These are phyloP conservation scores for Acanthamoeba sp. DNA, from an alignment of 208 protist genomes.

Conservation along the genomic window DNA sequence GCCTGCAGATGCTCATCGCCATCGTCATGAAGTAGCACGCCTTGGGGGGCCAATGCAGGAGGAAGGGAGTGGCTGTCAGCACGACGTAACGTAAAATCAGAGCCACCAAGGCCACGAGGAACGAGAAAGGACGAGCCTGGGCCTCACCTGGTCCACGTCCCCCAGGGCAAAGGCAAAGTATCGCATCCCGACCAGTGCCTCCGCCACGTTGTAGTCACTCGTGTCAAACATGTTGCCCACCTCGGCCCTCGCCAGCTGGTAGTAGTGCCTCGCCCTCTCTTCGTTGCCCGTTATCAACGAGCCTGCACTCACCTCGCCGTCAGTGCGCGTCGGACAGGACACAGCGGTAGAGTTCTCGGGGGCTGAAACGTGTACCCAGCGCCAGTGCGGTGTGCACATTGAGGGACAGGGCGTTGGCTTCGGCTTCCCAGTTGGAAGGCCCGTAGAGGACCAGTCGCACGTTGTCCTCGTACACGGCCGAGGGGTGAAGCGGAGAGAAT, in stretches of 20 bases:
- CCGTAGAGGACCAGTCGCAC: slow-evolving; percentile 38
- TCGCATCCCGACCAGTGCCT: slow-evolving; percentile 6
- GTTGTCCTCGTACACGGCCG: slow-evolving; percentile 50
- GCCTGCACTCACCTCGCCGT: not conserved
- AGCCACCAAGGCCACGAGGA: not conserved
- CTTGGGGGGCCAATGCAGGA: not conserved
- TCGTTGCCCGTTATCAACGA: slow-evolving; percentile 53
- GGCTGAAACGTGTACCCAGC: not conserved
- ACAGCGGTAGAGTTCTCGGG: not conserved
- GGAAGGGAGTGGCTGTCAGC: not conserved
- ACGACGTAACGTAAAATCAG: not conserved
- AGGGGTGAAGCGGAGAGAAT: slow-evolving; percentile 42
- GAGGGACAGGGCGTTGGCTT: slow-evolving; percentile 10
- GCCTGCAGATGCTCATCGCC: slow-evolving; percentile 60
- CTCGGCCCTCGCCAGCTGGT: not conserved
- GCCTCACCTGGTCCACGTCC: slow-evolving; percentile 5
- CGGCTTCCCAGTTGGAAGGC: not conserved
- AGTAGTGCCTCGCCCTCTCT: not conserved
- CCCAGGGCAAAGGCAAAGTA: slow-evolving; percentile 46
- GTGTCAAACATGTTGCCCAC: slow-evolving; percentile 32
- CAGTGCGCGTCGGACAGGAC: not conserved
- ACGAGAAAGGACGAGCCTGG: not conserved
- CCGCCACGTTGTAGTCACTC: slow-evolving; percentile 42
- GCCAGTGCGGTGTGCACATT: slow-evolving; percentile 39
- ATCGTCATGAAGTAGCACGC: slow-evolving; percentile 54